These are phyloP conservation scores for Podila clonocystis DNA, from an alignment of 192 early-diverging fungal genomes.

Conservation along the genomic window DNA sequence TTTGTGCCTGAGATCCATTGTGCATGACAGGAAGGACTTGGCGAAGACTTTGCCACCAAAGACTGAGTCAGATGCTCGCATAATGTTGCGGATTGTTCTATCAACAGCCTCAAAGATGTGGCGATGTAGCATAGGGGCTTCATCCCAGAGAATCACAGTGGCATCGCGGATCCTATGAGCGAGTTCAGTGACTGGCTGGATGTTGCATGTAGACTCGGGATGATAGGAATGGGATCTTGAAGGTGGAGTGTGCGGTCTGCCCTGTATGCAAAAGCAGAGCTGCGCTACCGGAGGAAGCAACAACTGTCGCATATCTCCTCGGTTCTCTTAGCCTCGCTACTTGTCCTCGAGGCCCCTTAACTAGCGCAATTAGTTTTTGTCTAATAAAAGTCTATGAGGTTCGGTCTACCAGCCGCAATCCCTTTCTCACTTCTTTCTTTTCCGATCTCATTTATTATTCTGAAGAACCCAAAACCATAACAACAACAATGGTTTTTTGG, in stretches of 20 bases:
- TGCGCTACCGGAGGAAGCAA: conserved; percentile 47
- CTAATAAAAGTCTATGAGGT: too few relatives aligned
- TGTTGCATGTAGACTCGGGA: conserved; percentile 14
- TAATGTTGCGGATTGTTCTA: conserved; percentile 17
- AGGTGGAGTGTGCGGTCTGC: conserved; percentile 39
- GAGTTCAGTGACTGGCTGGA: not conserved
- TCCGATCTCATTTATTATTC: too few relatives aligned
- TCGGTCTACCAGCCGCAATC: too few relatives aligned
- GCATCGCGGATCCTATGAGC: not conserved
- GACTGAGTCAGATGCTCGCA: not conserved
- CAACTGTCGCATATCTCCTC: too few relatives aligned
- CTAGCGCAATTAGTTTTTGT: too few relatives aligned
- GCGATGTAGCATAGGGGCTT: conserved; percentile 33
- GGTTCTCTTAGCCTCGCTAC: too few relatives aligned
- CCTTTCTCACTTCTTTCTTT: too few relatives aligned
- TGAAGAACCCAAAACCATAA: too few relatives aligned
- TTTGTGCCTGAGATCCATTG: conserved; percentile 10
- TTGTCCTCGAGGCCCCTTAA: too few relatives aligned
- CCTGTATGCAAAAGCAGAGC: conserved; percentile 30
- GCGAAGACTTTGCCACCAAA: conserved; percentile 27
- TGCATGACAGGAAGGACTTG: conserved; percentile 34
- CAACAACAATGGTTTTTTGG: conserved; percentile 14
- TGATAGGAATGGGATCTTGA: conserved; percentile 44
- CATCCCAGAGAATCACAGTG: conserved; percentile 46
- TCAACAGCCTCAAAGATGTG: conserved; percentile 34